Evolutionary conservation across 169 alveolate species (phyloP).

Genomic region (Theileria luwenshuni): DNA sequence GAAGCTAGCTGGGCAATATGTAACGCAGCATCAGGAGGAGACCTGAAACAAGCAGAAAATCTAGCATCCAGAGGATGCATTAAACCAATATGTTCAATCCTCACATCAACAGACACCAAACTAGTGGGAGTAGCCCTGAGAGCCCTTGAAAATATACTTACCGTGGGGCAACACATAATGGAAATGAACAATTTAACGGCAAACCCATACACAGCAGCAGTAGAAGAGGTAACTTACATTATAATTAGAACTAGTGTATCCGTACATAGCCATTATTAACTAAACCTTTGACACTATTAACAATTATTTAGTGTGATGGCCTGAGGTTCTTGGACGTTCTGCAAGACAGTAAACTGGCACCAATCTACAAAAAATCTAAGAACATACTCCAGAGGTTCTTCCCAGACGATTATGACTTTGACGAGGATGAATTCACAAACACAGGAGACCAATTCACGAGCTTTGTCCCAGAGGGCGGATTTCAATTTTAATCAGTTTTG

Average conservation of each 20-base stretch:
- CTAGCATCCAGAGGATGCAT: slow-evolving; percentile 91
- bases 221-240: slow-evolving; percentile 72
- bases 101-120: slow-evolving; percentile 88
- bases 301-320: slow-evolving; percentile 64
- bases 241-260: neutral
- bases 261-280: neutral
- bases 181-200: slow-evolving; percentile 76
- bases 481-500: slow-evolving; percentile 32
- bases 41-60: slow-evolving; percentile 83
- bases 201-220: slow-evolving; percentile 82
- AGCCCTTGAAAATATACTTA: slow-evolving; percentile 91
- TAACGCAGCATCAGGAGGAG: slow-evolving; percentile 93
- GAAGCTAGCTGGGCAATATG: slow-evolving; percentile 99
- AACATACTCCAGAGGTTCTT: slow-evolving; percentile 72
- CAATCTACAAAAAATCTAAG: slow-evolving; percentile 73
- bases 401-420: slow-evolving; percentile 72
- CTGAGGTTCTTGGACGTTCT: slow-evolving; percentile 71
- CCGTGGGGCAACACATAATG: slow-evolving; percentile 84
- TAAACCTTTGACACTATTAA: neutral
- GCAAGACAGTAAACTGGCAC: slow-evolving; percentile 76
- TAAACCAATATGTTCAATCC: slow-evolving; percentile 84
- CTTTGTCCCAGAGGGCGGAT: slow-evolving; percentile 62
- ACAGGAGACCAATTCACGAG: slow-evolving; percentile 18
- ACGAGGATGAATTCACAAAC: slow-evolving; percentile 44
- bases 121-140: slow-evolving; percentile 89